Conservation (phyloP, 345 rosid genomes). For the Conringia planisiliqua region DNA sequence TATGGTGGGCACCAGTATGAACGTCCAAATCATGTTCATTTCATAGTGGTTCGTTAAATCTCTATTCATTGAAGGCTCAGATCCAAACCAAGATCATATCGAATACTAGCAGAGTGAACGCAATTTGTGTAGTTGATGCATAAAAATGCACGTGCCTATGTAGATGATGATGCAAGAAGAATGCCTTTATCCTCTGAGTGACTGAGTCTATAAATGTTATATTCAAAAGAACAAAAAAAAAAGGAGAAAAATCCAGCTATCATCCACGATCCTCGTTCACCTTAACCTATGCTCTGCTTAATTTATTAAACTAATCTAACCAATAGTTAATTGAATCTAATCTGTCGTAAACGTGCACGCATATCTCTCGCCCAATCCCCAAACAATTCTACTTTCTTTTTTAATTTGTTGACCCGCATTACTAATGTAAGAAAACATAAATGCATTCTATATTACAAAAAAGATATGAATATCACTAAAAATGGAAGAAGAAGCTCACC, state of each 20-base stretch:
- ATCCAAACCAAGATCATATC: background rate
- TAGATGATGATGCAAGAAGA: background rate
- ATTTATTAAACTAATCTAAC: conserved; percentile 8
- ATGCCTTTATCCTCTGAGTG: background rate
- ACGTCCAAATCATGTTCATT: background rate
- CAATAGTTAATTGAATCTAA: conserved; percentile 1
- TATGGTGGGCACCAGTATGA: background rate
- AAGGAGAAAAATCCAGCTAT: conserved; percentile 21
- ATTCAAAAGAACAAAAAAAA: too few species aligned
- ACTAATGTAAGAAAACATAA: background rate
- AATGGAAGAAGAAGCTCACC: background rate
- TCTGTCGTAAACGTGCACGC: conserved; percentile 40
- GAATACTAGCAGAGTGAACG: background rate
- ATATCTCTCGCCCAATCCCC: conserved; percentile 33
- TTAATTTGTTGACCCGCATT: conserved; percentile 10
- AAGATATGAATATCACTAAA: background rate
- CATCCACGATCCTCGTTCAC: conserved; percentile 29
- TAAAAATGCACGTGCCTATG: background rate
- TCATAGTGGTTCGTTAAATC: background rate
- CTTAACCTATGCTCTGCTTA: conserved; percentile 16
- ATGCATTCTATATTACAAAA: background rate
- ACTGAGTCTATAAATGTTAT: background rate
- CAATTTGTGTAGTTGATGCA: background rate
- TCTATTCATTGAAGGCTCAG: background rate
- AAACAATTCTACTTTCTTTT: conserved; percentile 5